Conservation (phyloP, 371 early-diverging fungal genomes). For the Mortierella sp. region DNA sequence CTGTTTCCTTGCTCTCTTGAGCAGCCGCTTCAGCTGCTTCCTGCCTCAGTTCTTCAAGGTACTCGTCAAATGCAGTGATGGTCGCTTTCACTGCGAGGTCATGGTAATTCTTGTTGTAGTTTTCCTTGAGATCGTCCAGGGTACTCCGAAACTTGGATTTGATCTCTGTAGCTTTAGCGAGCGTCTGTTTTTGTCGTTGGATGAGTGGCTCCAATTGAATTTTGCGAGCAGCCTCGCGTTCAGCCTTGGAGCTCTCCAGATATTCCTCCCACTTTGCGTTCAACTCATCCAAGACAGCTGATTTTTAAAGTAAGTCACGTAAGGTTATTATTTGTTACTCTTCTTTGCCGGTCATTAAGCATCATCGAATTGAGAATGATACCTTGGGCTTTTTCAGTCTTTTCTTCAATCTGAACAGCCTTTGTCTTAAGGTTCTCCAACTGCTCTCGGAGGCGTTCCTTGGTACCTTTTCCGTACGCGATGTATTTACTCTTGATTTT, state of each 20-base stretch:
- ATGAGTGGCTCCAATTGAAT: constrained; percentile 31
- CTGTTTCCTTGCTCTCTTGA: not conserved
- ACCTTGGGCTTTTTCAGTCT: constrained; percentile 59
- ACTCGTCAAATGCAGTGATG: constrained; percentile 72
- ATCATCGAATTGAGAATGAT: not conserved
- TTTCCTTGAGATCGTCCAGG: constrained; percentile 71
- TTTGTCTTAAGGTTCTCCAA: constrained; percentile 45
- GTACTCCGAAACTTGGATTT: constrained; percentile 59
- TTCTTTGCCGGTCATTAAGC: not conserved
- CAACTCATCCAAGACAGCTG: constrained; percentile 49
- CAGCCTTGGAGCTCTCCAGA: constrained; percentile 27
- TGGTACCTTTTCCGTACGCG: constrained; percentile 56
- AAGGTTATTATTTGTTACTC: constrained; percentile 26
- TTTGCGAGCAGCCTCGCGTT: constrained; percentile 29
- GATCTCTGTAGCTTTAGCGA: constrained; percentile 54
- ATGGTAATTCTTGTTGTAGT: constrained; percentile 83
- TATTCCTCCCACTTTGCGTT: constrained; percentile 24
- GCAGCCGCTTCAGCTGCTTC: not conserved
- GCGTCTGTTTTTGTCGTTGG: constrained; percentile 53
- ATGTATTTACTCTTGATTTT: constrained; percentile 44
- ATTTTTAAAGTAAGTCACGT: not conserved
- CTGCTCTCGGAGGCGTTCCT: constrained; percentile 43
- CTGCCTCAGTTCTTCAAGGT: constrained; percentile 41
- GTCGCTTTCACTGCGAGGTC: constrained; percentile 81
- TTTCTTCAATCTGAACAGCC: constrained; percentile 53